Evolutionary conservation across 768 basidiomycete genomes (phyloP).

Genomic region (Tylopilus balloui): DNA sequence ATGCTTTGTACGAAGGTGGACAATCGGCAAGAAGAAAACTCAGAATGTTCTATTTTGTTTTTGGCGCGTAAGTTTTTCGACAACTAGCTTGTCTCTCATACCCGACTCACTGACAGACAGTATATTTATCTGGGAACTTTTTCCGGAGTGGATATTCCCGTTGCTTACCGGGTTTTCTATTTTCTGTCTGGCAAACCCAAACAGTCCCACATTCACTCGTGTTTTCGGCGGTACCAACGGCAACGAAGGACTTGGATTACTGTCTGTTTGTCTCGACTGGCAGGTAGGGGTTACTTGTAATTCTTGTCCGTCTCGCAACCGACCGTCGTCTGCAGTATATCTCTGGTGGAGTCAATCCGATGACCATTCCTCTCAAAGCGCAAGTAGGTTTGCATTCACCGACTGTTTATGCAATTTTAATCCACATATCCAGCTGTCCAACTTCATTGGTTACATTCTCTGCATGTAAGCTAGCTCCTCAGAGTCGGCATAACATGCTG

Average conservation of each 20-base stretch:
- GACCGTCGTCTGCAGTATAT: constrained; percentile 19
- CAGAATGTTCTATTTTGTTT: constrained; percentile 24
- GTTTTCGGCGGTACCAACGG: constrained; percentile 63
- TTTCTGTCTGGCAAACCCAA: constrained; percentile 53
- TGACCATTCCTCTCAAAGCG: constrained; percentile 52
- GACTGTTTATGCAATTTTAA: not conserved
- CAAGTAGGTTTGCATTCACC: constrained; percentile 29
- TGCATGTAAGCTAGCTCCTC: constrained; percentile 43
- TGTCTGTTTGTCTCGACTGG: constrained; percentile 61
- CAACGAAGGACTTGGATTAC: constrained; percentile 63
- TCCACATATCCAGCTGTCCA: constrained; percentile 32
- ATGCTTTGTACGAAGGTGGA: constrained; percentile 40
- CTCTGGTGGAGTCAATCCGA: constrained; percentile 38
- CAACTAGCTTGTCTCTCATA: not conserved
- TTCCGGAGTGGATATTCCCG: constrained; percentile 43
- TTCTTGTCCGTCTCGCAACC: not conserved
- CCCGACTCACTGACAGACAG: constrained; percentile 20
- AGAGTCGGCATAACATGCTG: not conserved
- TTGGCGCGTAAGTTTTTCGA: constrained; percentile 25
- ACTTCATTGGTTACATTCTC: constrained; percentile 47
- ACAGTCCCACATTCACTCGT: constrained; percentile 29
- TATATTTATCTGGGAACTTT: constrained; percentile 30
- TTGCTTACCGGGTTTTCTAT: constrained; percentile 59
- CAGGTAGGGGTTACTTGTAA: constrained; percentile 28
- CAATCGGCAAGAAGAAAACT: constrained; percentile 38